Percentiles rank a stretch among this genome's conserved stretches.
Evolutionary conservation across 768 basidiomycete genomes (phyloP).

Genomic region (Mycena venus): DNA sequence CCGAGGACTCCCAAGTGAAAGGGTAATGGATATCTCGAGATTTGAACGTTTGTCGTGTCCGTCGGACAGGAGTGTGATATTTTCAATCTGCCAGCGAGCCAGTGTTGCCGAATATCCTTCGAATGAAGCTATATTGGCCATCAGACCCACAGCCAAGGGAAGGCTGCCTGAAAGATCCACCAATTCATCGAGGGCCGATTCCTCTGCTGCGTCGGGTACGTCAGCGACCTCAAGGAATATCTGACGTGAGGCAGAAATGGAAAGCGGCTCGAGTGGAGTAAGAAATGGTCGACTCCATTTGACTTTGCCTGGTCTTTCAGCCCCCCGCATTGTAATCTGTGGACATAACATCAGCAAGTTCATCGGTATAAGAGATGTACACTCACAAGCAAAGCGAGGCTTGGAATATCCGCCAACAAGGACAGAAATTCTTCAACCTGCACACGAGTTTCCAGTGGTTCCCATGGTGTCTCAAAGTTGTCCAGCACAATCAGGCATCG

Average conservation of each 20-base stretch:
- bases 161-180: neutral
- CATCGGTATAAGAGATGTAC: neutral
- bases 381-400: neutral
- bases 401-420: neutral
- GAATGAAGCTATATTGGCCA: neutral
- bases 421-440: neutral
- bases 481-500: neutral
- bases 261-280: neutral
- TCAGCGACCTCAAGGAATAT: neutral
- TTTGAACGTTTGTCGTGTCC: neutral
- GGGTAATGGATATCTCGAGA: neutral
- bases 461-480: neutral
- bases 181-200: neutral
- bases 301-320: too few species aligned
- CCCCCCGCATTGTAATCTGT: neutral
- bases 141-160: neutral
- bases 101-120: neutral
- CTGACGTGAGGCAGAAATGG: neutral
- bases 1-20: too few species aligned
- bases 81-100: neutral
- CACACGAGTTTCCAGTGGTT: neutral
- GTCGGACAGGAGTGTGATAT: neutral
- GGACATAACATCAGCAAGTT: neutral
- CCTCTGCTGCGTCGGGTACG: neutral
- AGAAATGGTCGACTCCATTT: neutral